phyloP scores from a whole-genome alignment of 2,329 filamentous ascomycete genomes.

The Beauveria varroae region DNA sequence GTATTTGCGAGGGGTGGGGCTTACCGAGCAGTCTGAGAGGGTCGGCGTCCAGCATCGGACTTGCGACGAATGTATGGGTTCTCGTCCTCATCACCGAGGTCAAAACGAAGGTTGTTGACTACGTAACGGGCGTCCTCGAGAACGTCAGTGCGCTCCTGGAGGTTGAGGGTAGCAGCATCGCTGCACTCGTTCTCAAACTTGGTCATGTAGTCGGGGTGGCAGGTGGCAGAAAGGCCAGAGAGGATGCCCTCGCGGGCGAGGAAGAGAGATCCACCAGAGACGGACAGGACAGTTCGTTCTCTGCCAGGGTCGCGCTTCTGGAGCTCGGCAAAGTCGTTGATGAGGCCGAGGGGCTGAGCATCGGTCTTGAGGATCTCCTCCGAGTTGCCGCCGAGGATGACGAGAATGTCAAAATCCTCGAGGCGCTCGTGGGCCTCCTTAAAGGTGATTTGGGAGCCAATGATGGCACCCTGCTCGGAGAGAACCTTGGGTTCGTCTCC shows the following conservation, averaged over 20 bases:
- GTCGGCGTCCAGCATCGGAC: slow-evolving; percentile 55
- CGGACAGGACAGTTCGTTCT: slow-evolving; percentile 72
- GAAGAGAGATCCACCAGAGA: slow-evolving; percentile 74
- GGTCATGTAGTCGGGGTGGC: slow-evolving; percentile 73
- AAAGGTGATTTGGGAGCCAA: slow-evolving; percentile 69
- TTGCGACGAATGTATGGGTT: slow-evolving; percentile 77
- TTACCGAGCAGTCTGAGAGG: slow-evolving; percentile 51
- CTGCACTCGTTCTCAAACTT: slow-evolving; percentile 76
- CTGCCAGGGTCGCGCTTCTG: slow-evolving; percentile 72
- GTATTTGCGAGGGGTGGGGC: slow-evolving; percentile 21
- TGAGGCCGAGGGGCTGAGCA: slow-evolving; percentile 60
- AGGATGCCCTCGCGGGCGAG: slow-evolving; percentile 71
- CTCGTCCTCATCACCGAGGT: slow-evolving; percentile 72
- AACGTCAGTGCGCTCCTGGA: slow-evolving; percentile 72
- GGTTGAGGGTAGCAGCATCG: slow-evolving; percentile 60
- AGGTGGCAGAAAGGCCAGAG: slow-evolving; percentile 71
- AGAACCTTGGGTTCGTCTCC: slow-evolving; percentile 46
- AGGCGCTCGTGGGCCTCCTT: slow-evolving; percentile 70
- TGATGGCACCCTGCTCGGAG: slow-evolving; percentile 56
- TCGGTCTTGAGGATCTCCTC: slow-evolving; percentile 60
- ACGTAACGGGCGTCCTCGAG: slow-evolving; percentile 76
- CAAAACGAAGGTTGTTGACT: slow-evolving; percentile 85
- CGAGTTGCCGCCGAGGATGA: slow-evolving; percentile 66
- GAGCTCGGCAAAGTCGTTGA: slow-evolving; percentile 69
- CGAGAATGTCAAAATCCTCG: slow-evolving; percentile 70